These are phyloP conservation scores for Talaromyces sp. DNA, from an alignment of 2,329 filamentous ascomycete species.

Conservation along the genomic window DNA sequence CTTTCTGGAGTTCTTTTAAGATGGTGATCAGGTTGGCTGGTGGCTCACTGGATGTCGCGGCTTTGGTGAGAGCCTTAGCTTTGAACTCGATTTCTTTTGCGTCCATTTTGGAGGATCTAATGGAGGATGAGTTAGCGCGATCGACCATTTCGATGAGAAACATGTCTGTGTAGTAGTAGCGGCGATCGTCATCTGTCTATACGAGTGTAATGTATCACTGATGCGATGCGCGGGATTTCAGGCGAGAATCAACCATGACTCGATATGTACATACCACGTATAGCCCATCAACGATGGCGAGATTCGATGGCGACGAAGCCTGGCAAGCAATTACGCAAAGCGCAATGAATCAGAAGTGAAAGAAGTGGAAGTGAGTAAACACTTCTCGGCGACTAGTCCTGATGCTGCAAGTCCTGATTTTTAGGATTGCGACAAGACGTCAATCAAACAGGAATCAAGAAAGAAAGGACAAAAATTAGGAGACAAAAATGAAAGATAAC, in stretches of 20 bases:
- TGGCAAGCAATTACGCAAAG: neutral
- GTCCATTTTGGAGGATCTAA: constrained; percentile 58
- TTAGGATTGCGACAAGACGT: neutral
- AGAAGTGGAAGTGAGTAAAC: neutral
- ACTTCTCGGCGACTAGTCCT: neutral
- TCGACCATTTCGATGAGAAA: neutral
- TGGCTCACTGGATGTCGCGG: constrained; percentile 70
- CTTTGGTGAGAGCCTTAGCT: constrained; percentile 77
- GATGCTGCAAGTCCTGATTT: neutral
- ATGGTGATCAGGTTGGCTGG: constrained; percentile 68
- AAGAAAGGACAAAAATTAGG: neutral
- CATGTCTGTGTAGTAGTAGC: neutral
- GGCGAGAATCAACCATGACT: neutral
- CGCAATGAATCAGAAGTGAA: neutral
- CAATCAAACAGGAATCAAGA: neutral
- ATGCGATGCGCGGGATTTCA: neutral
- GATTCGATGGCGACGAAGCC: neutral
- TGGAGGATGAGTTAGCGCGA: neutral
- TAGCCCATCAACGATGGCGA: neutral
- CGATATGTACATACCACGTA: neutral
- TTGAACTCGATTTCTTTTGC: constrained; percentile 74
- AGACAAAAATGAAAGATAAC: neutral
- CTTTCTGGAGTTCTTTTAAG: constrained; percentile 73
- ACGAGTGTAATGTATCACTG: neutral
- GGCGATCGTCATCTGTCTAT: neutral